A percentile compares a stretch with the other conserved stretches of the same genome.
phyloP scores from a whole-genome alignment of 1,139 yeast genomes.

The Hyphopichia fennica region DNA sequence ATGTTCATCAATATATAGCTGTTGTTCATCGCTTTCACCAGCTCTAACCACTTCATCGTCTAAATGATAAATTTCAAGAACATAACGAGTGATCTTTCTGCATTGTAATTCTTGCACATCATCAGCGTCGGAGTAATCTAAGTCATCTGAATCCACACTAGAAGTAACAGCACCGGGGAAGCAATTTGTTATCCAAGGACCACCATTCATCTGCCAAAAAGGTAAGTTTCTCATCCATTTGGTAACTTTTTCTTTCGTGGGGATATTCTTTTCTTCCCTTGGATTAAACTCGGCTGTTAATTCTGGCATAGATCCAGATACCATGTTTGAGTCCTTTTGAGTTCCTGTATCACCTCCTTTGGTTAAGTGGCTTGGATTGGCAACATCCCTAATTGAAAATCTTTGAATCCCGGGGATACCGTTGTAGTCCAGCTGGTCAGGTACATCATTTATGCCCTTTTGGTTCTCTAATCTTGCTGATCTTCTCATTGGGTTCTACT shows the following conservation, averaged over 20 bases:
- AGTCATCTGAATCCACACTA: conserved; percentile 13
- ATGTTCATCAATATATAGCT: too few relatives aligned
- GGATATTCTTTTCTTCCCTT: conserved; percentile 57
- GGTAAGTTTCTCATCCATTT: conserved; percentile 64
- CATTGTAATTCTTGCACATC: conserved; percentile 57
- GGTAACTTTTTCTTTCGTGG: conserved; percentile 58
- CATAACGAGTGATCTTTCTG: conserved; percentile 46
- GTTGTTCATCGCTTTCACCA: neutral
- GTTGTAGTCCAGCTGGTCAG: too few relatives aligned
- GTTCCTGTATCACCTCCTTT: too few relatives aligned
- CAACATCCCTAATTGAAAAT: too few relatives aligned
- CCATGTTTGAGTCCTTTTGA: too few relatives aligned
- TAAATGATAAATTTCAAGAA: conserved; percentile 37
- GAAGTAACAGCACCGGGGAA: conserved; percentile 45
- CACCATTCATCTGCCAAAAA: conserved; percentile 17
- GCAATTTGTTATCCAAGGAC: conserved; percentile 23
- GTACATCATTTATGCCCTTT: neutral
- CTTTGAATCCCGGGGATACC: too few relatives aligned
- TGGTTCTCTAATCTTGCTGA: neutral
- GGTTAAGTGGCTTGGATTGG: too few relatives aligned
- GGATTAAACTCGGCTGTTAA: conserved; percentile 44
- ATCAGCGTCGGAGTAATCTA: conserved; percentile 25
- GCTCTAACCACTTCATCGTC: neutral
- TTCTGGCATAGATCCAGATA: too few relatives aligned
- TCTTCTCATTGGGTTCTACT: neutral